Evolutionary conservation across 1,139 yeast genomes (phyloP).

Genomic region (Candida anutae): DNA sequence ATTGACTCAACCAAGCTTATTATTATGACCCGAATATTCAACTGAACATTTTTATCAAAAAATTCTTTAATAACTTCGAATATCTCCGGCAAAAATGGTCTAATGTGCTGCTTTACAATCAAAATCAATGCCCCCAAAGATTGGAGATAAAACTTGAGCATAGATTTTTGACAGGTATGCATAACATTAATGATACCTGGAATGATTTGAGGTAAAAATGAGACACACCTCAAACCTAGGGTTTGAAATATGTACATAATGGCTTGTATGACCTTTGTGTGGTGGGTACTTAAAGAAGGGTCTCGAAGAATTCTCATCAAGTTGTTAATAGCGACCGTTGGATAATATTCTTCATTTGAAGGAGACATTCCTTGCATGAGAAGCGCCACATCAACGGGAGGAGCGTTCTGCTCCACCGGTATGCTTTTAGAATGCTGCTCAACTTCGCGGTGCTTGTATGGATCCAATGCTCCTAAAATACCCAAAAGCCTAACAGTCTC

Average conservation of each 20-base stretch:
- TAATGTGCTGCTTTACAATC: conserved; percentile 83
- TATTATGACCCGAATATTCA: conserved; percentile 70
- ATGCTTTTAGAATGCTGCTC: conserved; percentile 61
- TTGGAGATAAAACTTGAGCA: conserved; percentile 84
- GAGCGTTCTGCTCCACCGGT: conserved; percentile 75
- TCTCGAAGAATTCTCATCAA: conserved; percentile 79
- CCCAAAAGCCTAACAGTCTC: conserved; percentile 88
- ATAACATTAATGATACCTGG: conserved; percentile 85
- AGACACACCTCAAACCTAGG: conserved; percentile 79
- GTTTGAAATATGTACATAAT: conserved; percentile 87
- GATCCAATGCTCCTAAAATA: conserved; percentile 92
- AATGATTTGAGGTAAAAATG: conserved; percentile 76
- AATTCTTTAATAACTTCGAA: conserved; percentile 70
- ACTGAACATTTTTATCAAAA: conserved; percentile 44
- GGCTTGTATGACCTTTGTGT: conserved; percentile 86
- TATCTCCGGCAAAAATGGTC: conserved; percentile 75
- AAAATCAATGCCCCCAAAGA: conserved; percentile 74
- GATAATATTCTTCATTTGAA: conserved; percentile 86
- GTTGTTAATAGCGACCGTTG: conserved; percentile 87
- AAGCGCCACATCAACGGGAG: conserved; percentile 83
- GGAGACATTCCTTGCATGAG: conserved; percentile 94
- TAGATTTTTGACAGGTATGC: conserved; percentile 73
- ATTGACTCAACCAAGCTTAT: conserved; percentile 77
- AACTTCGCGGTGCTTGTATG: conserved; percentile 88
- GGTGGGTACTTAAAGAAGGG: conserved; percentile 77